phyloP scores from a whole-genome alignment of 1,139 yeast genomes.

The Blastobotrys capitulatus region DNA sequence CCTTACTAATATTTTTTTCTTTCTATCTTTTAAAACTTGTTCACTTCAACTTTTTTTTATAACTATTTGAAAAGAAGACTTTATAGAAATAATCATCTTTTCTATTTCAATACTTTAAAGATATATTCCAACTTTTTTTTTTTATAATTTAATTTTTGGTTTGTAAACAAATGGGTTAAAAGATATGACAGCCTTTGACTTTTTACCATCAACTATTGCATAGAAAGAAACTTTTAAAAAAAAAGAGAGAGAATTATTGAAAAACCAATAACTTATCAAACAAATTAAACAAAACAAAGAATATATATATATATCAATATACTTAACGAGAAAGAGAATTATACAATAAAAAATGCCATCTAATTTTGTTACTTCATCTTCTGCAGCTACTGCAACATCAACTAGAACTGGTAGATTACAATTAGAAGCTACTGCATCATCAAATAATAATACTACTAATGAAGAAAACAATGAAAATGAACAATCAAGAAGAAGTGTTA shows the following conservation, averaged over 20 bases:
- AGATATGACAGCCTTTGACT: not conserved
- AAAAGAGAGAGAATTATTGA: no score
- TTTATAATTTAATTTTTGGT: not conserved
- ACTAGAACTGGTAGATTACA: not conserved
- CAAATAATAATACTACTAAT: not conserved
- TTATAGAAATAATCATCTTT: no score
- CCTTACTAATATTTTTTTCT: no score
- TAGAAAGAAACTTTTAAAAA: no score
- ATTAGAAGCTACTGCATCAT: not conserved
- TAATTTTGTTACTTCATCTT: not conserved
- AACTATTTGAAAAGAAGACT: no score
- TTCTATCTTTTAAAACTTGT: no score
- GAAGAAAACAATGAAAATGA: not conserved
- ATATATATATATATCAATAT: no score
- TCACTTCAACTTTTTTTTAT: no score
- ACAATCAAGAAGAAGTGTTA: constrained; percentile 44
- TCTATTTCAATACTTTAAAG: no score
- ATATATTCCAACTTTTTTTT: no score
- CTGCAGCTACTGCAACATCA: not conserved
- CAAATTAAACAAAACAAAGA: not conserved
- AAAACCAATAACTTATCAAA: no score
- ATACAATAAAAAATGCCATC: not conserved
- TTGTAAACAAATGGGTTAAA: constrained; percentile 1
- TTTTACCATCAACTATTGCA: not conserved
- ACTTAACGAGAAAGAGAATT: not conserved